These are phyloP conservation scores for Tirmania nivea DNA, from an alignment of 495 filamentous ascomycete genomes.

Conservation along the genomic window DNA sequence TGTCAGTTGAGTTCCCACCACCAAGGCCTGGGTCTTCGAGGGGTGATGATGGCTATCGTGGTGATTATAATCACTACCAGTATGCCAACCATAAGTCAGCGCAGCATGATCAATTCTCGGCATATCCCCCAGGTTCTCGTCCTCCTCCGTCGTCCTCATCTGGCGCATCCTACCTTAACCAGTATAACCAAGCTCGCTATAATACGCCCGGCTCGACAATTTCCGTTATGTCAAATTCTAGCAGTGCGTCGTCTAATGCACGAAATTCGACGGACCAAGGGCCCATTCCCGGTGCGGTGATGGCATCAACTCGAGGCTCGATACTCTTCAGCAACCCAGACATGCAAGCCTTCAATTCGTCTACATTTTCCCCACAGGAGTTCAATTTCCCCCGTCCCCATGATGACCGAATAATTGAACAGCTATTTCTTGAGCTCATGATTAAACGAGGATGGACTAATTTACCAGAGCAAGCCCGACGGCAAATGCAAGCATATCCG, in stretches of 20 bases:
- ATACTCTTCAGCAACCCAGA: constrained; percentile 30
- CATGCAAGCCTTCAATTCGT: constrained; percentile 14
- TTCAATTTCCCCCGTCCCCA: constrained; percentile 38
- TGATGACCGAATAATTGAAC: constrained; percentile 74
- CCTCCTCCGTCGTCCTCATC: neutral
- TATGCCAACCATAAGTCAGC: neutral
- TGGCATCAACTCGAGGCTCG: constrained; percentile 30
- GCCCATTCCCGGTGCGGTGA: neutral
- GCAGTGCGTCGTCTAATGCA: neutral
- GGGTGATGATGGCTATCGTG: neutral
- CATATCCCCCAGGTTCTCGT: neutral
- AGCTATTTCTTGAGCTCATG: constrained; percentile 84
- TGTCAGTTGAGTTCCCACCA: neutral
- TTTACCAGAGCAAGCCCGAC: constrained; percentile 78
- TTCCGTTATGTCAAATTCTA: neutral
- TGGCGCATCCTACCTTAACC: neutral
- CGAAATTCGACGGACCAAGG: neutral
- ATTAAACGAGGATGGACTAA: constrained; percentile 93
- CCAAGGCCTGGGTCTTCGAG: neutral
- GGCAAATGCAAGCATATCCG: constrained; percentile 90
- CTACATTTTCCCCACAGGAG: constrained; percentile 26
- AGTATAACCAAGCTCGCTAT: neutral
- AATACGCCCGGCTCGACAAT: neutral
- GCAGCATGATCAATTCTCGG: neutral
- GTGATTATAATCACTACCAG: neutral